A percentile compares a stretch with the other conserved stretches of the same genome.
These are phyloP conservation scores for Anthoceros angustus DNA, from an alignment of 225 moss, liverwort and hornwort genomes.

Conservation along the genomic window DNA sequence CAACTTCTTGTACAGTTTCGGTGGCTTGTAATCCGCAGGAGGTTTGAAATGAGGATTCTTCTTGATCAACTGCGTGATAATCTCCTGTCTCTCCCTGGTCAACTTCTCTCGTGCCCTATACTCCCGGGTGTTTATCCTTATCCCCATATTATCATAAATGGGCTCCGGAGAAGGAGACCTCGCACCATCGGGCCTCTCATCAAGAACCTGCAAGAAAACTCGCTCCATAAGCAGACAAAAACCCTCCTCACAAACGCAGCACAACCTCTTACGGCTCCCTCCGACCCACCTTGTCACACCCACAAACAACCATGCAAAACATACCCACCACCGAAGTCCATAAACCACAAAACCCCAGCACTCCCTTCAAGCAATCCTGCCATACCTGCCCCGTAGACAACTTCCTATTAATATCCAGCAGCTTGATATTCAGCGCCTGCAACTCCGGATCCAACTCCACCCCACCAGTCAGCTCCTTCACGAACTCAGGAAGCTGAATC, in stretches of 20 bases:
- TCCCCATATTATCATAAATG: slow-evolving; percentile 95
- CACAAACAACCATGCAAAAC: neutral
- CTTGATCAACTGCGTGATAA: slow-evolving; percentile 97
- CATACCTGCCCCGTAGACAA: slow-evolving; percentile 82
- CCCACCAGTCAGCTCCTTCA: slow-evolving; percentile 89
- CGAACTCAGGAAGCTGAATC: slow-evolving; percentile 97
- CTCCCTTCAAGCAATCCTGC: slow-evolving; percentile 38
- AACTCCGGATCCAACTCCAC: slow-evolving; percentile 94
- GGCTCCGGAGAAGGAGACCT: slow-evolving; percentile 96
- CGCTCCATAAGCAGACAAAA: too few relatives aligned
- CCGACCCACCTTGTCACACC: neutral
- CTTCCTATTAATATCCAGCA: slow-evolving; percentile 89
- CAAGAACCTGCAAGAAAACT: neutral
- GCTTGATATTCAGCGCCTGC: slow-evolving; percentile 94
- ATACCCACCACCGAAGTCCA: neutral
- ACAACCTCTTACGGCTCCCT: too few relatives aligned
- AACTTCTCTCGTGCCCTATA: slow-evolving; percentile 95
- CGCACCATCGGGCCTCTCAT: slow-evolving; percentile 1
- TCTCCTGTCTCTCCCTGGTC: slow-evolving; percentile 93
- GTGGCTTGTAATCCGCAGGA: slow-evolving; percentile 93
- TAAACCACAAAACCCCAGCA: neutral
- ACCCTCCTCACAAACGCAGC: too few relatives aligned
- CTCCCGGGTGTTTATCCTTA: slow-evolving; percentile 93
- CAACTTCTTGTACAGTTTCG: slow-evolving; percentile 91
- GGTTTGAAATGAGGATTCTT: slow-evolving; percentile 99